Conservation (phyloP, 2,329 filamentous ascomycete genomes). For the Myriangium duriaei region DNA sequence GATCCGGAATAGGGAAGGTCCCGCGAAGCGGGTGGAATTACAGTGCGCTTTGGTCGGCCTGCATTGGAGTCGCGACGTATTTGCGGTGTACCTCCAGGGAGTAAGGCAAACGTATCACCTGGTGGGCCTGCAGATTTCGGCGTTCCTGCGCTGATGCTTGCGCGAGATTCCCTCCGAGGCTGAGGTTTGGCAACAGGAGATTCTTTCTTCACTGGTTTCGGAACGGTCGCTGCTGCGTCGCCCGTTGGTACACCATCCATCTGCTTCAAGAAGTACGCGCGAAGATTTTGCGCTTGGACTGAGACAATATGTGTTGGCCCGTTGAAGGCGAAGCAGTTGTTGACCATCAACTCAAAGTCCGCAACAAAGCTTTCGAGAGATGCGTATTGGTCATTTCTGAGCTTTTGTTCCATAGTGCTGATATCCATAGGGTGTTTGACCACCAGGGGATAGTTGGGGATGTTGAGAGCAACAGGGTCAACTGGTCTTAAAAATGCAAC, state of each 20-base stretch:
- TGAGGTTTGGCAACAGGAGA: slow-evolving; percentile 18
- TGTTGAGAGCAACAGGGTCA: slow-evolving; percentile 56
- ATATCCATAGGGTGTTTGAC: slow-evolving; percentile 78
- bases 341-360: slow-evolving; percentile 65
- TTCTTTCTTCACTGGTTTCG: slow-evolving; percentile 45
- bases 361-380: slow-evolving; percentile 59
- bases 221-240: slow-evolving; percentile 41
- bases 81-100: slow-evolving; percentile 63
- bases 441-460: slow-evolving; percentile 61
- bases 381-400: slow-evolving; percentile 58
- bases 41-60: slow-evolving; percentile 80
- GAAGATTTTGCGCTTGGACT: slow-evolving; percentile 49
- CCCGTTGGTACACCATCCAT: slow-evolving; percentile 47
- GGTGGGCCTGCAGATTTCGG: slow-evolving; percentile 36
- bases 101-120: slow-evolving; percentile 57
- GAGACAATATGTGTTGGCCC: slow-evolving; percentile 65
- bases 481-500: slow-evolving; percentile 67
- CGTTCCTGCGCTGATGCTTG: slow-evolving; percentile 19
- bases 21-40: slow-evolving; percentile 79
- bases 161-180: slow-evolving; percentile 22
- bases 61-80: slow-evolving; percentile 79
- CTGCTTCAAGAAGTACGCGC: slow-evolving; percentile 47
- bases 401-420: slow-evolving; percentile 63
- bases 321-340: slow-evolving; percentile 75
- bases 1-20: slow-evolving; percentile 78